phyloP scores from a whole-genome alignment of 805 yeast species.

The Naumovozyma dairenensis region DNA sequence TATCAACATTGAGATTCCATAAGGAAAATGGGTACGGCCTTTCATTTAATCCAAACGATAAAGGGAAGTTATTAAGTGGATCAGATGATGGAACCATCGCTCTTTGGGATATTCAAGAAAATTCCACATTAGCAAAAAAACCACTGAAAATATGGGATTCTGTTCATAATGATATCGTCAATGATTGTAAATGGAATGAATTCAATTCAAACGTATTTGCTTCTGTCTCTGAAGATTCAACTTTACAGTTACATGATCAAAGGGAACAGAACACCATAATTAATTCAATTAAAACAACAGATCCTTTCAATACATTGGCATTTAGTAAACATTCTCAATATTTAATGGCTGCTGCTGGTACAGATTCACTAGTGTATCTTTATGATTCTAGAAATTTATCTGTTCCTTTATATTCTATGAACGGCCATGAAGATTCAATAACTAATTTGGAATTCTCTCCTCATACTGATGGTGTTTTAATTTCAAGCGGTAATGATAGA shows the following conservation, averaged over 20 bases:
- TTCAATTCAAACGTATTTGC: conserved; percentile 46
- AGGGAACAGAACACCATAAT: conserved; percentile 28
- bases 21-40: conserved; percentile 66
- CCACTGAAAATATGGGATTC: conserved; percentile 20
- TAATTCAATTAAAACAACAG: conserved; percentile 19
- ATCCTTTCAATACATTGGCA: conserved; percentile 51
- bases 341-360: conserved; percentile 59
- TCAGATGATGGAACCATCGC: conserved; percentile 61
- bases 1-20: conserved; percentile 40
- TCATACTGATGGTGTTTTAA: conserved; percentile 63
- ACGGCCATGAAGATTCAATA: conserved; percentile 70
- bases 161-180: conserved; percentile 50
- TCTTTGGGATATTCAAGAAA: conserved; percentile 50
- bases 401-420: conserved; percentile 52
- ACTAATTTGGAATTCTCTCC: conserved; percentile 74
- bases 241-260: conserved; percentile 44
- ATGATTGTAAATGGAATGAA: conserved; percentile 67
- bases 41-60: conserved; percentile 45
- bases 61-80: conserved; percentile 46
- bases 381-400: conserved; percentile 49
- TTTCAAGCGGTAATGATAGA: conserved; percentile 69
- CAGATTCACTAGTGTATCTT: conserved; percentile 55
- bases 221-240: conserved; percentile 64
- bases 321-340: conserved; percentile 54
- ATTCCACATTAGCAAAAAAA: conserved; percentile 17